These are phyloP conservation scores for Picocystis sp. DNA, from an alignment of 163 green algal species.

Conservation along the genomic window DNA sequence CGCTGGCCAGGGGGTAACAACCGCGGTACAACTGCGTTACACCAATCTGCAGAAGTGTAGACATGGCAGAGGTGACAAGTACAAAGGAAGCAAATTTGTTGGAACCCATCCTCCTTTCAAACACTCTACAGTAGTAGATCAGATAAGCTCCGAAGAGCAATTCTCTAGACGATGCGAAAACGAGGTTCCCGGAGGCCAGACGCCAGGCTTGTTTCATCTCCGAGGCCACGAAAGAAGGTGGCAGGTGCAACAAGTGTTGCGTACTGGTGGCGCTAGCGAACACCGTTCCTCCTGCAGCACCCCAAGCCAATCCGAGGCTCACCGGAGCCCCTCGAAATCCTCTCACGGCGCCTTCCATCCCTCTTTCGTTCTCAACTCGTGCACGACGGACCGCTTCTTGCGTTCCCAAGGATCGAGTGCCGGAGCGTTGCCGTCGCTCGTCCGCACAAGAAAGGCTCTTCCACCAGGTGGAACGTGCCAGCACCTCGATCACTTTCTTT, in stretches of 20 bases:
- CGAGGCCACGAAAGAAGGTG: too few relatives aligned
- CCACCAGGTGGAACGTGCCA: too few relatives aligned
- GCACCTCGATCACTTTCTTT: too few relatives aligned
- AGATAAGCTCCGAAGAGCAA: constrained; percentile 33
- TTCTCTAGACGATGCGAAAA: constrained; percentile 26
- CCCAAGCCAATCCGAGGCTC: constrained; percentile 32
- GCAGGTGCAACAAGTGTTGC: too few relatives aligned
- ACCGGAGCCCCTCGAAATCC: constrained; percentile 19
- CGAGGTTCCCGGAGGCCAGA: constrained; percentile 7
- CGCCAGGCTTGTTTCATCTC: too few relatives aligned
- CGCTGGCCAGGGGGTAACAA: background rate
- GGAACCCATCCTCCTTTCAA: constrained; percentile 35
- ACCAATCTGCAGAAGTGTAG: constrained; percentile 12
- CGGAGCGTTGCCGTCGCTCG: too few relatives aligned
- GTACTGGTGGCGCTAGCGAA: constrained; percentile 1
- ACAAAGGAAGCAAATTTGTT: constrained; percentile 24
- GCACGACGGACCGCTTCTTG: too few relatives aligned
- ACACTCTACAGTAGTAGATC: constrained; percentile 42
- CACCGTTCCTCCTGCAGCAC: constrained; percentile 19
- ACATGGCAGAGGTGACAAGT: constrained; percentile 6
- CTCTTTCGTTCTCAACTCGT: too few relatives aligned
- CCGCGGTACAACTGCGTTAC: background rate
- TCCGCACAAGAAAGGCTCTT: too few relatives aligned
- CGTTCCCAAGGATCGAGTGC: too few relatives aligned
- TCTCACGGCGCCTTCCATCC: background rate